Conservation (phyloP, 176 grass and related monocot genomes). For the Carex pumila region DNA sequence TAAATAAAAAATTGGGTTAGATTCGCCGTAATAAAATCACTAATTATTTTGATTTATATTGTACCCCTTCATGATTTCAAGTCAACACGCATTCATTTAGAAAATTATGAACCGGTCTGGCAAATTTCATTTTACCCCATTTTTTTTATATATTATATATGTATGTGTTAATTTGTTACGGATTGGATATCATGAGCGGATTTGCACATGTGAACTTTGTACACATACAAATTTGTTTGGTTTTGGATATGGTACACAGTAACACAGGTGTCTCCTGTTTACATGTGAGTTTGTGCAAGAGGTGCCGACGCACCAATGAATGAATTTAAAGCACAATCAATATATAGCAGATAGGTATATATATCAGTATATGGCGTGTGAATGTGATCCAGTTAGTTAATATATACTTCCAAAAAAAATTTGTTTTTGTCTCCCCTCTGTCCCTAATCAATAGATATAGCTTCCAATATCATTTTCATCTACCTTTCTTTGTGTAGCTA, state of each 20-base stretch:
- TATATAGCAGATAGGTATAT: background rate
- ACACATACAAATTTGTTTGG: slow-evolving; percentile 6
- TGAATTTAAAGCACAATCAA: background rate
- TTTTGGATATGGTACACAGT: background rate
- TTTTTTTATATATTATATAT: background rate
- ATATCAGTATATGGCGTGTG: background rate
- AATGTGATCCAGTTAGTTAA: background rate
- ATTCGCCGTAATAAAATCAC: background rate
- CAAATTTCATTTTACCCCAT: background rate
- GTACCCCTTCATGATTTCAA: background rate
- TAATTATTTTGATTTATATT: background rate
- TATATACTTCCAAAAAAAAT: background rate
- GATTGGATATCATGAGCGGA: background rate
- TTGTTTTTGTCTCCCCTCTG: background rate
- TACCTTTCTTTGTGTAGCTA: background rate
- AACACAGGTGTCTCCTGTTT: background rate
- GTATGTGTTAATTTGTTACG: background rate
- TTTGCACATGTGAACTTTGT: slow-evolving; percentile 13
- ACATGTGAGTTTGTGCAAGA: slow-evolving; percentile 11
- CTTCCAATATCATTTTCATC: background rate
- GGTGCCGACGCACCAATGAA: slow-evolving; percentile 2
- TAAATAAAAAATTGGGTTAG: too few species aligned
- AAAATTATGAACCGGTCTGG: background rate
- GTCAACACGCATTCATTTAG: background rate
- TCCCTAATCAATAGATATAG: background rate